phyloP scores from a whole-genome alignment of 495 filamentous ascomycete species.

The Penicillium psychrofluorescens region DNA sequence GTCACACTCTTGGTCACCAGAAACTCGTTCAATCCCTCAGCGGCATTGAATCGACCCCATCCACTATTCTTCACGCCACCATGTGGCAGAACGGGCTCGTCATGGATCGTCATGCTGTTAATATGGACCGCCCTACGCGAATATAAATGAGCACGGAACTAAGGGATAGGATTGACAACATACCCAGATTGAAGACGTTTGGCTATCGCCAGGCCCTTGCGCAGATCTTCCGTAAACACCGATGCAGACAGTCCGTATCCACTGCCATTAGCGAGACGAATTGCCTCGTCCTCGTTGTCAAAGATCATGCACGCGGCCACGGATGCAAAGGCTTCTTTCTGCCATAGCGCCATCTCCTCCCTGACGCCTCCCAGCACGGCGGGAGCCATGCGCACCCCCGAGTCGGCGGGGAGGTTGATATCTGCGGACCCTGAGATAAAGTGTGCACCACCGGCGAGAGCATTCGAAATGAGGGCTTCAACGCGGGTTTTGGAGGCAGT shows the following conservation, averaged over 20 bases:
- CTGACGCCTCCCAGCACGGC: slow-evolving; percentile 59
- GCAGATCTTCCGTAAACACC: slow-evolving; percentile 40
- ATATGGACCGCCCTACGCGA: slow-evolving; percentile 63
- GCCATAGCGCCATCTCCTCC: slow-evolving; percentile 70
- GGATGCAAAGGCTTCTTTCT: slow-evolving; percentile 74
- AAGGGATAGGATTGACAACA: slow-evolving; percentile 2
- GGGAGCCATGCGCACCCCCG: slow-evolving; percentile 58
- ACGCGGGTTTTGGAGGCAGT: slow-evolving; percentile 54
- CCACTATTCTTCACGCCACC: slow-evolving; percentile 82
- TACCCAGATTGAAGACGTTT: slow-evolving; percentile 40
- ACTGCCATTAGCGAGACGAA: slow-evolving; percentile 39
- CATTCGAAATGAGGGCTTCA: slow-evolving; percentile 53
- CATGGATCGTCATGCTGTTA: slow-evolving; percentile 82
- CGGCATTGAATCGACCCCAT: slow-evolving; percentile 58
- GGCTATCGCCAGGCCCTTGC: slow-evolving; percentile 35
- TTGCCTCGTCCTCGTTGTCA: slow-evolving; percentile 37
- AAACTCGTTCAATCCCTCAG: slow-evolving; percentile 63
- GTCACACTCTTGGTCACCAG: slow-evolving; percentile 77
- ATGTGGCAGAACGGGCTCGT: slow-evolving; percentile 72
- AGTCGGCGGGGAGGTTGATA: slow-evolving; percentile 27
- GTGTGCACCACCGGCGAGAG: slow-evolving; percentile 57
- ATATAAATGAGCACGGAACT: neutral
- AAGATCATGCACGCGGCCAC: slow-evolving; percentile 46
- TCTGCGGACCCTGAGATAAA: slow-evolving; percentile 46
- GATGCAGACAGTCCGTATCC: slow-evolving; percentile 41